Base-by-base conservation (phyloP, 768 basidiomycete genomes). In the Trametopsis cervina region DNA sequence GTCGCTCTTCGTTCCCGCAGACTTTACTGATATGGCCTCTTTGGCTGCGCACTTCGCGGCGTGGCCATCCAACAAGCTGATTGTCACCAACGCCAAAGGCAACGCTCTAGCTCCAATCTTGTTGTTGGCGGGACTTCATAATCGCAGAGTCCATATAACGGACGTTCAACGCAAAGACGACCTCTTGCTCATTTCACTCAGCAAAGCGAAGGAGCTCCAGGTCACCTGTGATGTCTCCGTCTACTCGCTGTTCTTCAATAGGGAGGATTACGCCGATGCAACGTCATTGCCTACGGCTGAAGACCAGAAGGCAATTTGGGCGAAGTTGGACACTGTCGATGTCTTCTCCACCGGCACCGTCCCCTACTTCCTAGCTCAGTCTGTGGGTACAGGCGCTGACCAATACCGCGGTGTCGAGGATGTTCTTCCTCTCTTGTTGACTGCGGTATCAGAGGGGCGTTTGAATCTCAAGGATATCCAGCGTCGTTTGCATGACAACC, bases 221-320 rank as follows among this genome's bases (percentile, higher is more conserved):
- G 95, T 97, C 42, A 97, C 95, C 2, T 98, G 95, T 65, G 96
- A 99, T 57, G 90, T 96, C 25, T 83, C 93, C 12, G 76, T 97
- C 42, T 97, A 87, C 66, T 78, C 89, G 15, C 70, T 99, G 45
- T 97, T 96, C 78, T 94, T 90, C 71, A 79, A 77, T 2, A 73
- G 69, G 39, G 85, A 85, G 46, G 75, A 89, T 51, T 94, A 80
- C 70, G 83, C 85, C 1, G 69, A 67, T 1, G 50, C 81, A 17
- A 69, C 70, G 2, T 71, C 74, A 55, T 75, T 96, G 33, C 94
- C 93, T 2, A 74, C 85, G 0, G 59, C 65, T 2, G 78, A 81
- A 44, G 89, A 94, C 55, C 93, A 96, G 63, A 74, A 76, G 42
- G 78, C 81, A 3, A 71, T 98, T 13, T 98, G 95, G 95, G 70